Conservation (phyloP, 495 filamentous ascomycete genomes). For the Xeromyces bisporus region DNA sequence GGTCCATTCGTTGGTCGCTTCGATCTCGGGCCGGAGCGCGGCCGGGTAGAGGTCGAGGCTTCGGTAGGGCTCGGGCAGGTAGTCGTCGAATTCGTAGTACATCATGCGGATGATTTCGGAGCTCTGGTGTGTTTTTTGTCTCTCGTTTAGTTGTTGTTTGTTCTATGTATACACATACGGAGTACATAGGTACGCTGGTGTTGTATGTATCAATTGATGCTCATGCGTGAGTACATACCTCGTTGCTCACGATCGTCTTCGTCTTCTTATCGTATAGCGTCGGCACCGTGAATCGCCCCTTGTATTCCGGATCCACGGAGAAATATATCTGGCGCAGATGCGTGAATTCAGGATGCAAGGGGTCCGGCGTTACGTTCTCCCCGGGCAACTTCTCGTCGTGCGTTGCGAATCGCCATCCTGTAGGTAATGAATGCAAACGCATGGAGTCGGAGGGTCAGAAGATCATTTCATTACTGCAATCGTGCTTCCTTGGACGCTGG, state of each 20-base stretch:
- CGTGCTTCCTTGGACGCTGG: too few species aligned
- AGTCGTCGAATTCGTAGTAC: conserved; percentile 56
- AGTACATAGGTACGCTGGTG: too few species aligned
- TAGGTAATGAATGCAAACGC: background rate
- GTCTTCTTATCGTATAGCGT: conserved; percentile 47
- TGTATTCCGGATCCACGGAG: conserved; percentile 40
- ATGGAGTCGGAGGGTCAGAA: background rate
- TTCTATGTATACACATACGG: too few species aligned
- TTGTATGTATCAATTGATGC: too few species aligned
- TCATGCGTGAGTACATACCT: conserved; percentile 15
- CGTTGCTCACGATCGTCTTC: conserved; percentile 38
- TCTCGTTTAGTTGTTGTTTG: background rate
- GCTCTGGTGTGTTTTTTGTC: conserved; percentile 10
- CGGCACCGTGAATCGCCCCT: conserved; percentile 44
- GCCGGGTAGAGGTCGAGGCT: conserved; percentile 48
- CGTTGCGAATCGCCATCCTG: conserved; percentile 70
- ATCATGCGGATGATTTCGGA: conserved; percentile 53
- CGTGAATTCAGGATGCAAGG: conserved; percentile 33
- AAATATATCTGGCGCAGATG: conserved; percentile 46
- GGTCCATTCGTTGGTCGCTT: conserved; percentile 63
- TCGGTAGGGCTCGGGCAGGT: conserved; percentile 39
- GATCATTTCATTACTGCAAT: too few species aligned
- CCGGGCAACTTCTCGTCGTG: conserved; percentile 43
- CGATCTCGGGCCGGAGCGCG: conserved; percentile 43
- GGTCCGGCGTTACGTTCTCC: conserved; percentile 36